phyloP scores from a whole-genome alignment of 768 basidiomycete species.

The Suillus discolor region DNA sequence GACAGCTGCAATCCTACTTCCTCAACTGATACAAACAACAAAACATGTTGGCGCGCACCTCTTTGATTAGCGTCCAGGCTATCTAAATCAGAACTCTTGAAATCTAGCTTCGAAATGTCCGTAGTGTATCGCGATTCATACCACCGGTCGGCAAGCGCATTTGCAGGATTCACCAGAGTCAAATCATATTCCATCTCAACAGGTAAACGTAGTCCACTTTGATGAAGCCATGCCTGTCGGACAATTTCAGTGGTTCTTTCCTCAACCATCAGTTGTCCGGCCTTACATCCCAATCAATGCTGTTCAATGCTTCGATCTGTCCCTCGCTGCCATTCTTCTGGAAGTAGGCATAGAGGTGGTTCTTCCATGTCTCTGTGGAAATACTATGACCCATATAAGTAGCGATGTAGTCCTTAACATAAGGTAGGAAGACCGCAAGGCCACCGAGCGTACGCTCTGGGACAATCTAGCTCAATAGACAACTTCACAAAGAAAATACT shows the following conservation, averaged over 20 bases:
- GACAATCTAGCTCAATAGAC: too few relatives aligned
- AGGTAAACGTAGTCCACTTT: slow-evolving; percentile 52
- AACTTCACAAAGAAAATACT: neutral
- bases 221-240: slow-evolving; percentile 56
- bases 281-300: slow-evolving; percentile 59
- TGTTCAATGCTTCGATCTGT: slow-evolving; percentile 50
- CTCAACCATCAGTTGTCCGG: too few relatives aligned
- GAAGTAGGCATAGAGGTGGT: slow-evolving; percentile 58
- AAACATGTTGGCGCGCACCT: slow-evolving; percentile 30
- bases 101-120: slow-evolving; percentile 39
- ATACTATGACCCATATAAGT: slow-evolving; percentile 60
- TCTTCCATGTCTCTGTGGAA: slow-evolving; percentile 59
- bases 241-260: neutral
- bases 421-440: slow-evolving; percentile 56
- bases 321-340: slow-evolving; percentile 40
- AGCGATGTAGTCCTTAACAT: slow-evolving; percentile 55
- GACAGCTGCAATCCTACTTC: slow-evolving; percentile 39
- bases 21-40: neutral
- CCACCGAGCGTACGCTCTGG: slow-evolving; percentile 58
- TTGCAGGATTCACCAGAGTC: slow-evolving; percentile 52
- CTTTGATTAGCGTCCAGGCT: slow-evolving; percentile 55
- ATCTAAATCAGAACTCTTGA: slow-evolving; percentile 47
- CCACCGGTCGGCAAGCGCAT: slow-evolving; percentile 56
- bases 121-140: slow-evolving; percentile 41
- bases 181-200: slow-evolving; percentile 55